Percentiles rank a stretch among this genome's conserved stretches.
These are phyloP conservation scores for Nelumbo lutea DNA, from an alignment of 164 flowering plant species.

Conservation along the genomic window DNA sequence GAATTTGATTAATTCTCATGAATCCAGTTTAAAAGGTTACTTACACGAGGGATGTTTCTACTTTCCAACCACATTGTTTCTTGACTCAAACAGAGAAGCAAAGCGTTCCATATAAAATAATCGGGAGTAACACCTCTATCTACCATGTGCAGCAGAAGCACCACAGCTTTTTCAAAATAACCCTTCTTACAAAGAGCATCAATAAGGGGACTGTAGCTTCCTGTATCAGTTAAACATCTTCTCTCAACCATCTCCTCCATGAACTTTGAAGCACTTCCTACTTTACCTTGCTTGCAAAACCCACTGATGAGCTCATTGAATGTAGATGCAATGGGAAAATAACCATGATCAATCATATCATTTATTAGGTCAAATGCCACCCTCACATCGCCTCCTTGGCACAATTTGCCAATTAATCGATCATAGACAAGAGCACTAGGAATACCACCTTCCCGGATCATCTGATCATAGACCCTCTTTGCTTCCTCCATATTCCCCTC, in stretches of 20 bases:
- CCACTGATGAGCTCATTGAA: constrained; percentile 48
- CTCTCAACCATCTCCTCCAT: constrained; percentile 56
- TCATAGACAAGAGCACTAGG: constrained; percentile 58
- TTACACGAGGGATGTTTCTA: constrained; percentile 4
- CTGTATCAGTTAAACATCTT: constrained; percentile 50
- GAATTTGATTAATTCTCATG: too few species aligned
- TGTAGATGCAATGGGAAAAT: constrained; percentile 53
- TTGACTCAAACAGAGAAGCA: constrained; percentile 33
- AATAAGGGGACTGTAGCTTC: constrained; percentile 44
- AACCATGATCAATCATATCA: constrained; percentile 49
- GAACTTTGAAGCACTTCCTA: constrained; percentile 42
- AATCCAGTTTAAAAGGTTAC: background rate
- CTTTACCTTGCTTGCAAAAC: constrained; percentile 56
- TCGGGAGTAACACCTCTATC: constrained; percentile 52
- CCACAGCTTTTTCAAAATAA: constrained; percentile 34
- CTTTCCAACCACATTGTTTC: constrained; percentile 23
- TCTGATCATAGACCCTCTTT: constrained; percentile 46
- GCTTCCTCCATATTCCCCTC: constrained; percentile 47
- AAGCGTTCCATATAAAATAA: constrained; percentile 44
- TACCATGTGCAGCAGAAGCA: constrained; percentile 44
- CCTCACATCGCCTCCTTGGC: constrained; percentile 32
- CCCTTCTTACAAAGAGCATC: constrained; percentile 39
- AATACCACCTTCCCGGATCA: constrained; percentile 47
- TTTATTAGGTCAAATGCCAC: constrained; percentile 66
- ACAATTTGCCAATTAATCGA: constrained; percentile 37